phyloP scores from a whole-genome alignment of 2,329 filamentous ascomycete species.

The Clarireedia sp. region DNA sequence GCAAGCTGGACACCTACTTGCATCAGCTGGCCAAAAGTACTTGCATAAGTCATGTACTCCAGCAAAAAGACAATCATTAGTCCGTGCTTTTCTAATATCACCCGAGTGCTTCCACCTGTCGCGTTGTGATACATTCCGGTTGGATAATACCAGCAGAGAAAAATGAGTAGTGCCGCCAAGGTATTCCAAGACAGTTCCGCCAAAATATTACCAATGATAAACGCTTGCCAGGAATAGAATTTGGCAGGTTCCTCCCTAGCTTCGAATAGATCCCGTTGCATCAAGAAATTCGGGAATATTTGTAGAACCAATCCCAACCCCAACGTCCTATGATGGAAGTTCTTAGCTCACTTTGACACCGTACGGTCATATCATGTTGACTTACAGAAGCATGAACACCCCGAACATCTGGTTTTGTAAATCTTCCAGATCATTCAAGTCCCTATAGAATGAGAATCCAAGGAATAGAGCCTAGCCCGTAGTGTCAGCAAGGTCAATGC shows the following conservation, averaged over 20 bases:
- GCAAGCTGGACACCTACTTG: conserved; percentile 69
- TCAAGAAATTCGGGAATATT: conserved; percentile 63
- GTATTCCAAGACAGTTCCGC: conserved; percentile 79
- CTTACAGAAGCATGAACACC: conserved; percentile 60
- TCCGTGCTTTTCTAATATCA: conserved; percentile 60
- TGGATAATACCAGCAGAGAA: conserved; percentile 78
- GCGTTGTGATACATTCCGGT: conserved; percentile 70
- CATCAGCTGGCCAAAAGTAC: conserved; percentile 71
- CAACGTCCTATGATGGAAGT: conserved; percentile 42
- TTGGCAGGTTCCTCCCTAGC: conserved; percentile 68
- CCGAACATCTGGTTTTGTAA: conserved; percentile 68
- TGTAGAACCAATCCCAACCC: conserved; percentile 69
- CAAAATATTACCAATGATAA: conserved; percentile 64
- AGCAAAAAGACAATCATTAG: conserved; percentile 73
- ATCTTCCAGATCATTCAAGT: conserved; percentile 49
- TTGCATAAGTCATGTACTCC: conserved; percentile 71
- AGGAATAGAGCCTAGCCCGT: conserved; percentile 47
- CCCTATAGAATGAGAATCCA: conserved; percentile 61
- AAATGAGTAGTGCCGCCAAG: conserved; percentile 69
- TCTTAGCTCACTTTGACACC: not conserved
- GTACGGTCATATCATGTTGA: not conserved
- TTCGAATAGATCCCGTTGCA: conserved; percentile 46
- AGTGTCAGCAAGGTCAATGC: not conserved
- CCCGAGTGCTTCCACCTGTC: conserved; percentile 41
- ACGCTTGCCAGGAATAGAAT: conserved; percentile 64